phyloP scores from a whole-genome alignment of 768 basidiomycete genomes.

The Stropharia rugosoannulata region DNA sequence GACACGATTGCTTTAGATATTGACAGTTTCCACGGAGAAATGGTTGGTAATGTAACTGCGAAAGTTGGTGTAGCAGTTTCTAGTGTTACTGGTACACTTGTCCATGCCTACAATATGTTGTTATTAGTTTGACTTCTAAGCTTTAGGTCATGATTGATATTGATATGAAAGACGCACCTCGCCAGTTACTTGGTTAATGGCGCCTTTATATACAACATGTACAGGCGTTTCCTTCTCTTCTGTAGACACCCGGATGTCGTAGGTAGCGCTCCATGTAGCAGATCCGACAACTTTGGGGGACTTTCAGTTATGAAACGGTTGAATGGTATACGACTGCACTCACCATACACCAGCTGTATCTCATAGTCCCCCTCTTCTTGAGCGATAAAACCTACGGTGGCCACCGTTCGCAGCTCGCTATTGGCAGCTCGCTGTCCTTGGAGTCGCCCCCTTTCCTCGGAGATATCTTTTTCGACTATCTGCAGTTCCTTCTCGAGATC shows the following conservation, averaged over 20 bases:
- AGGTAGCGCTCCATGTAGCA: slow-evolving; percentile 33
- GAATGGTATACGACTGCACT: slow-evolving; percentile 3
- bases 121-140: too few relatives aligned
- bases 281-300: slow-evolving; percentile 3
- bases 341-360: slow-evolving; percentile 38
- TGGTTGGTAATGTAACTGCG: slow-evolving; percentile 29
- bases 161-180: slow-evolving; percentile 25
- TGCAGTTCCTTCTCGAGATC: slow-evolving; percentile 25
- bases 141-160: too few relatives aligned
- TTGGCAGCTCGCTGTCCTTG: slow-evolving; percentile 9
- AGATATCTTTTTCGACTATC: slow-evolving; percentile 21
- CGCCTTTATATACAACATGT: slow-evolving; percentile 37
- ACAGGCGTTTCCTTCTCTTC: slow-evolving; percentile 29
- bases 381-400: slow-evolving; percentile 35
- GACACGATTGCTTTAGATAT: slow-evolving; percentile 6
- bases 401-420: slow-evolving; percentile 23
- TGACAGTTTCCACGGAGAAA: slow-evolving; percentile 30
- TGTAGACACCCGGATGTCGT: slow-evolving; percentile 40
- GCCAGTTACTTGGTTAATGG: slow-evolving; percentile 36
- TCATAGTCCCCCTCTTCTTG: slow-evolving; percentile 32
- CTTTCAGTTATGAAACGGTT: background rate
- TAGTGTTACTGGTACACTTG: slow-evolving; percentile 34
- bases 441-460: slow-evolving; percentile 19
- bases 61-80: slow-evolving; percentile 39
- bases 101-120: slow-evolving; percentile 29